phyloP scores from a whole-genome alignment of 768 basidiomycete species.

The Podaxis pistillaris region DNA sequence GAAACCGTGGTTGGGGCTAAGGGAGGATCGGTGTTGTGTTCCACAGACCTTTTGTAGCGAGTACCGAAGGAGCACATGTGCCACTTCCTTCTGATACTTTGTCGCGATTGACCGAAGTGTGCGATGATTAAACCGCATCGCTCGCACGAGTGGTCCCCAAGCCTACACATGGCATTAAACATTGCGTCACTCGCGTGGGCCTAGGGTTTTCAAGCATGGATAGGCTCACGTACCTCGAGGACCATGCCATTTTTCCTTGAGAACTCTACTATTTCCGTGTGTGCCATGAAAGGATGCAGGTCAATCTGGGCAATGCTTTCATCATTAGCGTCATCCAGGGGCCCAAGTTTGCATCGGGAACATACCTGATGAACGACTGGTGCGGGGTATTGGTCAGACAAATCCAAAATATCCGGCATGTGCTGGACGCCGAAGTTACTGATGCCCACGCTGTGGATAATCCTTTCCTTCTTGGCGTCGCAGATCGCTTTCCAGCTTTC shows the following conservation, averaged over 20 bases:
- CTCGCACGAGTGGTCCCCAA: conserved; percentile 72
- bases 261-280: conserved; percentile 57
- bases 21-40: neutral
- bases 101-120: conserved; percentile 43
- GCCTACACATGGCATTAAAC: conserved; percentile 42
- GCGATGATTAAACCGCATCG: conserved; percentile 61
- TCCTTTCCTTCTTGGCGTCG: conserved; percentile 60
- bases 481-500: conserved; percentile 68
- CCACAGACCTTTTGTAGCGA: conserved; percentile 68
- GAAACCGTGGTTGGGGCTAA: neutral
- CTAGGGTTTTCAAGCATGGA: conserved; percentile 1
- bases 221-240: conserved; percentile 49
- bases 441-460: conserved; percentile 62
- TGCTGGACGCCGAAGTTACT: conserved; percentile 61
- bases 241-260: conserved; percentile 56
- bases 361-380: conserved; percentile 63
- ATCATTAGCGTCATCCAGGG: conserved; percentile 1
- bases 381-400: conserved; percentile 36
- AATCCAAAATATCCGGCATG: conserved; percentile 48
- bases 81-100: conserved; percentile 55
- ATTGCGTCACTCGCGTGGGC: conserved; percentile 10
- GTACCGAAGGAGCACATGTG: conserved; percentile 67
- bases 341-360: neutral
- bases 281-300: conserved; percentile 70
- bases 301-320: conserved; percentile 36